phyloP scores from a whole-genome alignment of 1,284 basidiomycete genomes.

The Vanrija pseudolonga region DNA sequence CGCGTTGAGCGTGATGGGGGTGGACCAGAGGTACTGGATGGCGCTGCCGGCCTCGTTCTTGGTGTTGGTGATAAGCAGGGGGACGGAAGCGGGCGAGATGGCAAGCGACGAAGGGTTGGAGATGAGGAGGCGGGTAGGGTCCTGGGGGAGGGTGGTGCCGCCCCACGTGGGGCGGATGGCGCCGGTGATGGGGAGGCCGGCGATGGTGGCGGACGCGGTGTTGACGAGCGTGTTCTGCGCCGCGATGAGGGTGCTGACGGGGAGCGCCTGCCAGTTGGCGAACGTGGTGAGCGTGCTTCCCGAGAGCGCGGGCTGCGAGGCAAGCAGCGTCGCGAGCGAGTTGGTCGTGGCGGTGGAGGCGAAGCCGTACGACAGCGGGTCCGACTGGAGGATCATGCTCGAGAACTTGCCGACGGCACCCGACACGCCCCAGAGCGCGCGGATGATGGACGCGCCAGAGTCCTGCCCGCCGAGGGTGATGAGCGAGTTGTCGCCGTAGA shows the following conservation, averaged over 20 bases:
- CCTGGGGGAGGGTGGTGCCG: conserved; percentile 27
- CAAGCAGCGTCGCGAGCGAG: conserved; percentile 58
- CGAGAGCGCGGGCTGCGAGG: conserved; percentile 50
- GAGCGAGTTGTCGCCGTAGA: conserved; percentile 63
- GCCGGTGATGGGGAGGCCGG: conserved; percentile 24
- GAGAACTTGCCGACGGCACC: conserved; percentile 48
- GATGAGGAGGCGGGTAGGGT: conserved; percentile 62
- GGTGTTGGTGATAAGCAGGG: conserved; percentile 67
- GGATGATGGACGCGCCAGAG: conserved; percentile 74
- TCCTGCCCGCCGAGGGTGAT: conserved; percentile 86
- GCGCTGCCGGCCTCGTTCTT: conserved; percentile 62
- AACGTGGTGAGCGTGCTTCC: conserved; percentile 11
- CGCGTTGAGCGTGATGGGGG: conserved; percentile 31
- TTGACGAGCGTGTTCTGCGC: conserved; percentile 53
- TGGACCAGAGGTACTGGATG: conserved; percentile 49
- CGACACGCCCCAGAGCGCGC: conserved; percentile 65
- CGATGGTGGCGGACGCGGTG: conserved; percentile 37
- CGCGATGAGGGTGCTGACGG: conserved; percentile 56
- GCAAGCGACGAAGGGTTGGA: conserved; percentile 61
- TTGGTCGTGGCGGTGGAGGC: conserved; percentile 57
- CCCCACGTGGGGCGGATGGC: conserved; percentile 37
- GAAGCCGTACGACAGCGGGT: conserved; percentile 71
- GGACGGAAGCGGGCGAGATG: conserved; percentile 56
- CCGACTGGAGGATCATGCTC: conserved; percentile 72
- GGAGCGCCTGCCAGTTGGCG: conserved; percentile 56